phyloP scores from a whole-genome alignment of 2,329 filamentous ascomycete genomes.

The Didymellaceae sp. region DNA sequence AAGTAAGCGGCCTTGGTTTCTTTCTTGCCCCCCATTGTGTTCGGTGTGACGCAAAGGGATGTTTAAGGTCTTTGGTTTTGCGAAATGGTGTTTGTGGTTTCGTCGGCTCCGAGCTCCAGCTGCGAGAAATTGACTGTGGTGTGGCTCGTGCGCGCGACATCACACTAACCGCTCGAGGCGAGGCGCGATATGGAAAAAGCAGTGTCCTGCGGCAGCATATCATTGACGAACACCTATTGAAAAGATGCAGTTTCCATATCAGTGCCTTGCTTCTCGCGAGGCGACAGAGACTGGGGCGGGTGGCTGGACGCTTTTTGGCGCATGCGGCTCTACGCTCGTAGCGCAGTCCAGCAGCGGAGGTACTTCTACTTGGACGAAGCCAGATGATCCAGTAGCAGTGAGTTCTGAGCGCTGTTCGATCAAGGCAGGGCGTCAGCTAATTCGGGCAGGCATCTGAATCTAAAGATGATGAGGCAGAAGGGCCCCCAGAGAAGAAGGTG shows the following conservation, averaged over 20 bases:
- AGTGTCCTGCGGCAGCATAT: constrained; percentile 10
- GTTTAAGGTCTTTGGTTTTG: constrained; percentile 80
- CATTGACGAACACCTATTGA: constrained; percentile 2
- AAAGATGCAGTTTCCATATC: constrained; percentile 48
- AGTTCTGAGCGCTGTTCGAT: constrained; percentile 19
- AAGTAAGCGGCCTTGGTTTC: constrained; percentile 97
- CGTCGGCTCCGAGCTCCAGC: constrained; percentile 19
- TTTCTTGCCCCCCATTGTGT: constrained; percentile 99
- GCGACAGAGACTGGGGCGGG: constrained; percentile 13
- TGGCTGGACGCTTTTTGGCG: constrained; percentile 69
- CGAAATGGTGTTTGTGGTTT: constrained; percentile 34
- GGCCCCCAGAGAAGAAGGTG: constrained; percentile 51
- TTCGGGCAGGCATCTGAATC: constrained; percentile 21
- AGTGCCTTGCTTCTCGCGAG: constrained; percentile 45
- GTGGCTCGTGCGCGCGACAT: constrained; percentile 24
- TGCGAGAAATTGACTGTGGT: constrained; percentile 37
- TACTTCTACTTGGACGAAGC: constrained; percentile 38
- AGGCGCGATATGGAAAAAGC: constrained; percentile 16
- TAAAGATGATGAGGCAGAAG: constrained; percentile 36
- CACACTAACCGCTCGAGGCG: constrained; percentile 24
- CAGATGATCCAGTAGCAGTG: constrained; percentile 29
- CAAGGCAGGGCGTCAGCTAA: constrained; percentile 19
- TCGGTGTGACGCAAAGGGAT: constrained; percentile 89
- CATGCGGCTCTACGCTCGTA: constrained; percentile 74
- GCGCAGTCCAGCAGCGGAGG: constrained; percentile 46